Base-by-base conservation (phyloP, 345 rosid species). In the Rhizophora apiculata region DNA sequence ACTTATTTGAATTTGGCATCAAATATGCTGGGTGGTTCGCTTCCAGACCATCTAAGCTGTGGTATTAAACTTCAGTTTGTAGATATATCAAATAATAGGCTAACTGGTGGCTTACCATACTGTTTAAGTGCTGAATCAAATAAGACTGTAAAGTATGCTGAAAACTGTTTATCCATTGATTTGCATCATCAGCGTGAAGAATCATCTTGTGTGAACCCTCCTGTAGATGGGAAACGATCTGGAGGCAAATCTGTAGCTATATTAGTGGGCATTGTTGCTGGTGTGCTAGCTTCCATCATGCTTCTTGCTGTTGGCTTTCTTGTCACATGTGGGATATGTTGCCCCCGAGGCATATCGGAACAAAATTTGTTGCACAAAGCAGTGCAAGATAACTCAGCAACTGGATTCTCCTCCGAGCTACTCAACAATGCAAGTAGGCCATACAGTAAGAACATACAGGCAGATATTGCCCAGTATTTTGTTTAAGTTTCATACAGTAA, bases 341-440 rank as follows among this genome's bases (percentile, higher is more conserved):
- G 80, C 53, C 9, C 80, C 3, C 68, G 81, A 54, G 81, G 83
- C 53, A 63, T 61, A 16, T 82, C 93, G 0, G 88, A 81, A 77
- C 89, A 79, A 60, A 87, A 81, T 68, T 60, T 88, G 63, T 57
- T 81, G 70, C 85, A 78, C 66, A 86, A 84, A 71, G 71, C 84
- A 60, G 80, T 62, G 22, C 81, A 81, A 57, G 89, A 85, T 53
- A 74, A 72, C 68, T 63, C 87, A 36, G 79, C 79, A 19, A 21
- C 78, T 37, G 82, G 82, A 43, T 85, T 88, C 70, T 70, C 89
- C 61, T 70, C 91, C 58, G 93, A 78, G 69, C 63, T 85, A 51
- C 82, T 86, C 71, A 67, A 82, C 62, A 88, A 66, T 72, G 81
- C 88, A 78, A 86, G 96, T 90, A 84, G 49, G 93, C 62, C 37